Base-by-base conservation (phyloP, 2,329 filamentous ascomycete genomes). In the Metarhizium guizhouense region DNA sequence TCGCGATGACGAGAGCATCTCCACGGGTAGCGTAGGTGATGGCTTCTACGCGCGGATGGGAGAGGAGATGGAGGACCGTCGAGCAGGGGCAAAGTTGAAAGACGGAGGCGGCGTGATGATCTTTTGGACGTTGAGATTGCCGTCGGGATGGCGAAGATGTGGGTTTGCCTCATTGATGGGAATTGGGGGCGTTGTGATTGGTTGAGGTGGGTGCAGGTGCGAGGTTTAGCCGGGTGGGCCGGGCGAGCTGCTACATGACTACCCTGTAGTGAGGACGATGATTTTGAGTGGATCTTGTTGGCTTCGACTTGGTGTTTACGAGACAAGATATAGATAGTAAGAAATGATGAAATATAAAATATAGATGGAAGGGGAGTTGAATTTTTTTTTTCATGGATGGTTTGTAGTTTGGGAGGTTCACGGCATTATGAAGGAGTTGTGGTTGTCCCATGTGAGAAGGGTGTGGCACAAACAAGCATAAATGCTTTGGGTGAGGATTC, bases 1-100 rank as follows among this genome's bases (percentile, higher is more conserved):
- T 71, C 78, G 76, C 67, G 75, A 68, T 57, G 76, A 74, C 57
- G 71, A 70, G 60, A 78, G 68, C 77, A 80, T 80, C 60, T 64
- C 68, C 65, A 55, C 47, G 36, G 51, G 52, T 42, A 16, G 45
- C 45, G 25, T 48, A 48, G 20, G 20, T 7, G 29, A 11, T 34
- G 32, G 29, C 4, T 10, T 48, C 45, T 48, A 32, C 36, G 43
- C 20, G 14, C 25, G 29, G 29, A 25, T n/a, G n/a, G n/a, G 34
- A 36, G 34, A 32, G 32, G 36, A 38, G 32, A 29, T 10, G 42
- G 20, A 8, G 34, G 32, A 11, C 40, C 51, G n/a, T 47, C 51
- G 34, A 18, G 40, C 16, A n/a, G 8, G 38, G 25, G 51, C 10
- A 40, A 8, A 11, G 47, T 47, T 29, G 48, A n/a, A 34, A 16